These are phyloP conservation scores for Penicillium occitanis DNA, from an alignment of 2,329 filamentous ascomycete genomes.

Conservation along the genomic window DNA sequence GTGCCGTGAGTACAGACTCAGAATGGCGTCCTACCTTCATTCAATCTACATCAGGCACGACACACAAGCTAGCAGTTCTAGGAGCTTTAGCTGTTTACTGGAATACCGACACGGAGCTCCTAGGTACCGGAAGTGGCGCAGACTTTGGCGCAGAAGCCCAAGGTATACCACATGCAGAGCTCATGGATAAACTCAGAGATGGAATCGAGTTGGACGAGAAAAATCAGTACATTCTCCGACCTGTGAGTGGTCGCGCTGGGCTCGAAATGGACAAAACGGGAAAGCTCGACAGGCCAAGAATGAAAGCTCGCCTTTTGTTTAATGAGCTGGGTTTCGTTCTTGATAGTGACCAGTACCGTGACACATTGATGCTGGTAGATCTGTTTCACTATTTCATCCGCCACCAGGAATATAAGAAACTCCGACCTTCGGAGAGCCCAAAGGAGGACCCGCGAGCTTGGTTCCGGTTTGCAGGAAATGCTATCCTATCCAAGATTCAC, in stretches of 20 bases:
- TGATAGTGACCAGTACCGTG: conserved; percentile 95
- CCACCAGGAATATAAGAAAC: conserved; percentile 93
- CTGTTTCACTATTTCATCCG: conserved; percentile 98
- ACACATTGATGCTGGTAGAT: conserved; percentile 96
- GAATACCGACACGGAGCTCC: conserved; percentile 87
- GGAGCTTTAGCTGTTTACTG: conserved; percentile 92
- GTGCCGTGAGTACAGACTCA: conserved; percentile 90
- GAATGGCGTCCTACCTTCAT: conserved; percentile 97
- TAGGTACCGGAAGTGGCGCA: conserved; percentile 77
- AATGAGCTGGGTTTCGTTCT: conserved; percentile 98
- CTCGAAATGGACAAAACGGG: conserved; percentile 94
- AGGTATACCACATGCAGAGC: conserved; percentile 66
- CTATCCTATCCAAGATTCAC: conserved; percentile 89
- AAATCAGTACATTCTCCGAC: conserved; percentile 94
- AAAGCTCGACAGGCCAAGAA: conserved; percentile 72
- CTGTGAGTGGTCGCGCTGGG: conserved; percentile 91
- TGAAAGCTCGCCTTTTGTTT: conserved; percentile 88
- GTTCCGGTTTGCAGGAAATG: conserved; percentile 86
- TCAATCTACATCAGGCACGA: conserved; percentile 76
- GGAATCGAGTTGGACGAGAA: conserved; percentile 75
- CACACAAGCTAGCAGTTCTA: conserved; percentile 90
- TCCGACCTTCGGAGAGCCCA: conserved; percentile 78
- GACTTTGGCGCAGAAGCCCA: conserved; percentile 59
- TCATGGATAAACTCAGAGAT: conserved; percentile 72
- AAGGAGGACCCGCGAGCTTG: conserved; percentile 92